Percentiles rank a stretch among this genome's conserved stretches.
These are phyloP conservation scores for Cinnamomum chago DNA, from an alignment of 164 flowering plant species.

Conservation along the genomic window DNA sequence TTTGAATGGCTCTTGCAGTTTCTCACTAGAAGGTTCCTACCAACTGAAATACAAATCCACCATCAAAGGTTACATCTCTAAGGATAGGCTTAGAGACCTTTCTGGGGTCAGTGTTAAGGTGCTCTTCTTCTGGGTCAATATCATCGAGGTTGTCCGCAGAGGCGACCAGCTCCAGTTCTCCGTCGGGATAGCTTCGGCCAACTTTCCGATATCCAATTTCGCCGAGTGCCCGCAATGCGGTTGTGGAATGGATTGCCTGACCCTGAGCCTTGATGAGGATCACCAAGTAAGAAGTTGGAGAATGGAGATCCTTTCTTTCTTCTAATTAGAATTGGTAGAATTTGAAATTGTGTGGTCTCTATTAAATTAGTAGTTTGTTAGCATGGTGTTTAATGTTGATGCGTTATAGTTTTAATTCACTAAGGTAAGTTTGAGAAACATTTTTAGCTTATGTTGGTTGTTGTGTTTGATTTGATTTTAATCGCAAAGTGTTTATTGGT, in stretches of 20 bases:
- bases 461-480: background rate
- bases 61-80: conserved; percentile 40
- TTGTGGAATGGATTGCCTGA: conserved; percentile 47
- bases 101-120: conserved; percentile 57
- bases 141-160: conserved; percentile 36
- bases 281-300: background rate
- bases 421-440: background rate
- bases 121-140: conserved; percentile 51
- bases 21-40: conserved; percentile 43
- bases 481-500: background rate
- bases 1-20: conserved; percentile 42
- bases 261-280: background rate
- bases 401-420: background rate
- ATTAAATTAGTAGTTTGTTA: background rate
- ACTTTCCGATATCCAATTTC: conserved; percentile 42
- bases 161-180: conserved; percentile 54
- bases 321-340: background rate
- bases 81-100: conserved; percentile 31
- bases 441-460: background rate
- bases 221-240: conserved; percentile 54
- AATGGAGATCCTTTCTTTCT: background rate
- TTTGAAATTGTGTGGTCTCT: background rate
- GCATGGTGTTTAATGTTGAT: background rate
- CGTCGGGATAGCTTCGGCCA: conserved; percentile 55
- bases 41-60: conserved; percentile 42